Evolutionary conservation across 768 basidiomycete species (phyloP), one percentile per base, ranked within the genome.

Genomic region (Hericium coralloides): DNA sequence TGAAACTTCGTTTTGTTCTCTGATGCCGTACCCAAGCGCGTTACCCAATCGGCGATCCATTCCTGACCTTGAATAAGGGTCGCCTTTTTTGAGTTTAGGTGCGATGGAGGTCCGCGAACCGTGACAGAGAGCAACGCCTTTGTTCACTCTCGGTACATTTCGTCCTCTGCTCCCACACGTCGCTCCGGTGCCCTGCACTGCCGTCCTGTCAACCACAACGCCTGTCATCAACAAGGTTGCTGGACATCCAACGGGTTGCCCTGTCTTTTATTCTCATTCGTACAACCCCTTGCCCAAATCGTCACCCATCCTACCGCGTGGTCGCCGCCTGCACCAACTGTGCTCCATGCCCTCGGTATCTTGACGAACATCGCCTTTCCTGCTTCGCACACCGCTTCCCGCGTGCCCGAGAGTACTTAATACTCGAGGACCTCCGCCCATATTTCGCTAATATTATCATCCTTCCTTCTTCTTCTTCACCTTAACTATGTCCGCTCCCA

Each of bases 401-500:
- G 56, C 48, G 56, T 58, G 50, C 26, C 26, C 49, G 39, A 38
- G 20, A 51, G 23, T 56, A 62, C 41, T 58, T 60, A 63, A 58
- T 55, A 49, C 45, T 38, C 38, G 51, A 55, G 14, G 38, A 12
- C 52, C 48, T 52, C 61, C 55, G 57, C 52, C 55, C 52, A 52
- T 17, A 18, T 52, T 59, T 59, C 60, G 25, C 53, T 61, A 58
- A 52, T 48, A 51, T 62, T 52, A 49, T 47, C 54, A 52, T 43
- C 53, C 58, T 56, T 62, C 56, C 10, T 47, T 53, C 55, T 63
- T 55, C 61, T 60, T 57, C 59, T 62, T 48, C 58, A 56, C 57
- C 38, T 49, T 31, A 31, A 59, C 56, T 54, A 63, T 61, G 62
- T 61, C 62, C 49, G 17, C 52, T 57, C 31, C 22, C 53, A 55